Evolutionary conservation across 2,329 filamentous ascomycete species (phyloP).

Genomic region (Pseudogymnoascus sp.): DNA sequence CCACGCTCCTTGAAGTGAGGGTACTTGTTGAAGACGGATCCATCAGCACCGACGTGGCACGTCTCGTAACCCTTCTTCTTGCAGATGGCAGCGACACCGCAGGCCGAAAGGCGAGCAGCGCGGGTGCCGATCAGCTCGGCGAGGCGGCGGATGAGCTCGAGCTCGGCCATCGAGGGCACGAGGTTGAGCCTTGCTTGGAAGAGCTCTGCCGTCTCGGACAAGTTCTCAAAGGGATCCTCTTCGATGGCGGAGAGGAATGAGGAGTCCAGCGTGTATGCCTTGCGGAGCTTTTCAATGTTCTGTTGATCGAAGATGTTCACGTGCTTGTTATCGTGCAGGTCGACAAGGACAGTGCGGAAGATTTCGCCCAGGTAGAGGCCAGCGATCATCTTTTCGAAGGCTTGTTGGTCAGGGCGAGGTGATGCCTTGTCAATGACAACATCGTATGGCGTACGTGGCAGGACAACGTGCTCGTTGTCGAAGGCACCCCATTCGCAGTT

Average conservation of each 20-base stretch:
- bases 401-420: conserved; percentile 85
- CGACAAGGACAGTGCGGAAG: conserved; percentile 78
- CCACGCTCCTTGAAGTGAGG: conserved; percentile 94
- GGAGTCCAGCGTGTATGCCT: conserved; percentile 82
- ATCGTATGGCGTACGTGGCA: conserved; percentile 81
- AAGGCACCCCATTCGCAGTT: conserved; percentile 98
- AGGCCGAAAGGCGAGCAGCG: conserved; percentile 84
- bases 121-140: conserved; percentile 93
- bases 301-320: conserved; percentile 74
- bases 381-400: conserved; percentile 97
- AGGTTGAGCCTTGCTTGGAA: conserved; percentile 72
- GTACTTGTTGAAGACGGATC: conserved; percentile 98
- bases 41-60: conserved; percentile 93
- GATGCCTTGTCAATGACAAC: conserved; percentile 82
- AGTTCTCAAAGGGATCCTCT: conserved; percentile 93
- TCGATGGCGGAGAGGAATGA: conserved; percentile 92
- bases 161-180: conserved; percentile 62
- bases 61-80: conserved; percentile 86
- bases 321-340: conserved; percentile 71
- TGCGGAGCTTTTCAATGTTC: conserved; percentile 70
- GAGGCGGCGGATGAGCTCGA: conserved; percentile 80
- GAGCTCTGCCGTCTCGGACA: conserved; percentile 78
- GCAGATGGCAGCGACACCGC: conserved; percentile 91
- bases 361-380: conserved; percentile 92
- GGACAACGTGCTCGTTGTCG: conserved; percentile 83